Percentiles rank a stretch among this genome's conserved stretches.
Evolutionary conservation across 352 stramenopile species (phyloP).

Genomic region (Phytophthora brassicae): DNA sequence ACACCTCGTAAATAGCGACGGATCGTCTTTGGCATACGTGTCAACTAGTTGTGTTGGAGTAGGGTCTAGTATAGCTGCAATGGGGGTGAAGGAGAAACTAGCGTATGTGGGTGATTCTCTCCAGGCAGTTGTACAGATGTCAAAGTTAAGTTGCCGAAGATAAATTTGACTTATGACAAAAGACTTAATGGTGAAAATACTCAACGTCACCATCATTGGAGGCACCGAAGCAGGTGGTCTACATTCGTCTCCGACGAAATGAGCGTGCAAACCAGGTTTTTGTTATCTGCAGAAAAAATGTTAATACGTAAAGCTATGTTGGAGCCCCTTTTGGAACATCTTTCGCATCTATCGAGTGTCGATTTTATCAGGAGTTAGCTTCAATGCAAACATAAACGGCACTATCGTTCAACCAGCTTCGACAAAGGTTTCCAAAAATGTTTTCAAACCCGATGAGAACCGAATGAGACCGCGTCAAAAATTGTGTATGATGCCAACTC

Average conservation of each 20-base stretch:
- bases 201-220: not conserved
- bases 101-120: not conserved
- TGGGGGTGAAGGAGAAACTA: not conserved
- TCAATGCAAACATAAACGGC: not conserved
- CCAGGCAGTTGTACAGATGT: not conserved
- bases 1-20: no score
- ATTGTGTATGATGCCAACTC: not conserved
- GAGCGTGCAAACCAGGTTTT: constrained; percentile 11
- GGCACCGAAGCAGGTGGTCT: constrained; percentile 7
- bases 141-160: constrained; percentile 5
- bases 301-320: constrained; percentile 10
- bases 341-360: constrained; percentile 8
- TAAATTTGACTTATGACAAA: not conserved
- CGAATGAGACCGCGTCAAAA: not conserved
- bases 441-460: not conserved
- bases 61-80: not conserved
- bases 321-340: constrained; percentile 11
- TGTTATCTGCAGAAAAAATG: constrained; percentile 13
- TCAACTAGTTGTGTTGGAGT: not conserved
- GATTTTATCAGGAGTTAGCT: constrained; percentile 4
- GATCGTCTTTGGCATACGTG: no score
- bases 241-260: constrained; percentile 3
- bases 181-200: not conserved
- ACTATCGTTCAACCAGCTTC: constrained; percentile 1
- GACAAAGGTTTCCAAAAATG: constrained; percentile 5